Evolutionary conservation across 106 monocot genomes (phyloP).

Genomic region (Hemerocallis citrina): DNA sequence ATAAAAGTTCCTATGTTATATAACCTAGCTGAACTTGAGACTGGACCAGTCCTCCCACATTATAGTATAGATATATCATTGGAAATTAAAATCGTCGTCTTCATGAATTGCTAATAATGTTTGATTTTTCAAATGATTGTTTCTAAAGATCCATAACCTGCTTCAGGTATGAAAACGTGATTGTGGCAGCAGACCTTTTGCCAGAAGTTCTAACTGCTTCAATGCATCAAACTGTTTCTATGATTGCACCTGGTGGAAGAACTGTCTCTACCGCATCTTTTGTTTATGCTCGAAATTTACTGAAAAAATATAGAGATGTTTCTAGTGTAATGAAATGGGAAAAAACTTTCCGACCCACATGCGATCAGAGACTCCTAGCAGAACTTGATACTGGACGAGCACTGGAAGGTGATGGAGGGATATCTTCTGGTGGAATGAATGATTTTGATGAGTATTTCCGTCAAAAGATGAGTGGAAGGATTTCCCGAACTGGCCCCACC

Average conservation of each 20-base stretch:
- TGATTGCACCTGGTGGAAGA: conserved; percentile 38
- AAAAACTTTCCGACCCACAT: conserved; percentile 58
- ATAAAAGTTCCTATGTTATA: no score
- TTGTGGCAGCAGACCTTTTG: conserved; percentile 68
- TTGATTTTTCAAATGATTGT: background rate
- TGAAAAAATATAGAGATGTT: conserved; percentile 69
- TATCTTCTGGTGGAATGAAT: conserved; percentile 53
- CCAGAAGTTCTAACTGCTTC: conserved; percentile 63
- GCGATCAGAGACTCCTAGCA: conserved; percentile 78
- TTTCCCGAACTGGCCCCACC: conserved; percentile 40
- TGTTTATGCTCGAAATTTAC: conserved; percentile 56
- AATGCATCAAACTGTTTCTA: conserved; percentile 37
- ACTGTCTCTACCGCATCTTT: conserved; percentile 34
- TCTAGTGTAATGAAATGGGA: conserved; percentile 74
- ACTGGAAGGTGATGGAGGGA: conserved; percentile 51
- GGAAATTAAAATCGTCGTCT: background rate
- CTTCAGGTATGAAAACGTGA: conserved; percentile 81
- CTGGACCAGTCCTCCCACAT: no score
- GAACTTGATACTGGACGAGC: conserved; percentile 68
- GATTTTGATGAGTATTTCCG: conserved; percentile 76
- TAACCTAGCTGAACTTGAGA: no score
- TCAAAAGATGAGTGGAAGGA: conserved; percentile 69
- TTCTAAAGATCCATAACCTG: background rate
- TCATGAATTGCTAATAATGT: background rate
- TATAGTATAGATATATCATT: no score